Conservation (phyloP, 2,329 filamentous ascomycete genomes). For the Neofusicoccum cordaticola region DNA sequence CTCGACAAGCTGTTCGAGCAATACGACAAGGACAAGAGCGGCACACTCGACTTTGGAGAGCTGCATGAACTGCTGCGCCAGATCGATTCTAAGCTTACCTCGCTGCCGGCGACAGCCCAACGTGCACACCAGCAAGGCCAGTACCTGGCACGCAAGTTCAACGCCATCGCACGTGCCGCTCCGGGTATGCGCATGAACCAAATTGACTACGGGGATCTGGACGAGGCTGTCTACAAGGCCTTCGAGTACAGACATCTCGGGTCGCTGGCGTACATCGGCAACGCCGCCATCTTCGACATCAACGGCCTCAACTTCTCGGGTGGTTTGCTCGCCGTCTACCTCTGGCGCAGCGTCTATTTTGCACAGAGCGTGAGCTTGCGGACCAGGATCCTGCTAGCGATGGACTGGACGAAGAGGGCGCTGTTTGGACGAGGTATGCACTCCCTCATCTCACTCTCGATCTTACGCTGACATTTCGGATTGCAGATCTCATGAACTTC, state of each 20-base stretch:
- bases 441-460: background rate
- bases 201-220: conserved; percentile 82
- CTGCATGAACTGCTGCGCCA: conserved; percentile 82
- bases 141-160: conserved; percentile 91
- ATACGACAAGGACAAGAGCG: conserved; percentile 90
- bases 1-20: conserved; percentile 87
- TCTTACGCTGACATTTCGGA: conserved; percentile 14
- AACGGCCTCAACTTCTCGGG: conserved; percentile 75
- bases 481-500: conserved; percentile 33
- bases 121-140: conserved; percentile 93
- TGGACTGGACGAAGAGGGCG: conserved; percentile 98
- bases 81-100: conserved; percentile 93
- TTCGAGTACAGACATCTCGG: conserved; percentile 94
- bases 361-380: conserved; percentile 93
- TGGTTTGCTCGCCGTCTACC: conserved; percentile 87
- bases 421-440: conserved; percentile 88
- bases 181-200: conserved; percentile 77
- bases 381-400: conserved; percentile 82
- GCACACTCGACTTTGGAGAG: conserved; percentile 91
- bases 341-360: conserved; percentile 96
- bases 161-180: conserved; percentile 76
- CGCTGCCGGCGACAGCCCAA: conserved; percentile 90
- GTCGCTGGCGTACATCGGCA: conserved; percentile 90
- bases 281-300: conserved; percentile 92
- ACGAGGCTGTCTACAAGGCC: conserved; percentile 87